Evolutionary conservation across 2,329 filamentous ascomycete species (phyloP), one percentile per base, ranked within the genome.

Genomic region (Hypomyces perniciosus): DNA sequence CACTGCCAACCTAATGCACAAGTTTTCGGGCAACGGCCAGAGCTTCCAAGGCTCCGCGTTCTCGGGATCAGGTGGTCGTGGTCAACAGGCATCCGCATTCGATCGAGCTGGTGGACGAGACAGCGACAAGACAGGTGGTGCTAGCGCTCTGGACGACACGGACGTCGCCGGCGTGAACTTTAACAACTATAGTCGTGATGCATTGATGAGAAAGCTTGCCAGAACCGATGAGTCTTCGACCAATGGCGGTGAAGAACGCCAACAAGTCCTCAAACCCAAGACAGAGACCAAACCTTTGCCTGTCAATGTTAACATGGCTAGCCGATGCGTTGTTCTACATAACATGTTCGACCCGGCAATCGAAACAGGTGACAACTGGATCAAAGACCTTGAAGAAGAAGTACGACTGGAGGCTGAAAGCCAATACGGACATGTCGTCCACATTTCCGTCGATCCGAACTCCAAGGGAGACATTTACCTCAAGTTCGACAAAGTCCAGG

Each of bases 101-200:
- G 93, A 97, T 69, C 88, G 92, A 64, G 88, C 90, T 53, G 88
- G 90, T 59, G 89, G 86, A 59, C 85, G 91, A 62, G 90, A 95
- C 64, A 89, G 85, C 68, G 90, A 96, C 64, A 96, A 96, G 72
- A 82, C 88, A 42, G 88, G 88, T 54, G 90, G 90, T 61, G 92
- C 92, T 45, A 96, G 91, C 73, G 93, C 93, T 62, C 78, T 99
- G 47, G 93, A 99, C 72, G 93, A 99, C 67, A 95, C 91, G 56
- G 93, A 99, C 70, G 93, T 99, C 67, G 90, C 88, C 46, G 93
- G 93, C 65, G 92, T 99, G 72, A 97, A 97, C 74, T 97, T 97
- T 86, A 96, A 90, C 80, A 96, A 96, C 72, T 96, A 95, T 77
- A 96, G 90, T 78, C 89, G 93, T 74, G 90, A 97, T 76, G 89